Percentiles rank a stretch among this genome's conserved stretches.
Conservation (phyloP, 371 early-diverging fungal species). For the Parasitella parasitica region DNA sequence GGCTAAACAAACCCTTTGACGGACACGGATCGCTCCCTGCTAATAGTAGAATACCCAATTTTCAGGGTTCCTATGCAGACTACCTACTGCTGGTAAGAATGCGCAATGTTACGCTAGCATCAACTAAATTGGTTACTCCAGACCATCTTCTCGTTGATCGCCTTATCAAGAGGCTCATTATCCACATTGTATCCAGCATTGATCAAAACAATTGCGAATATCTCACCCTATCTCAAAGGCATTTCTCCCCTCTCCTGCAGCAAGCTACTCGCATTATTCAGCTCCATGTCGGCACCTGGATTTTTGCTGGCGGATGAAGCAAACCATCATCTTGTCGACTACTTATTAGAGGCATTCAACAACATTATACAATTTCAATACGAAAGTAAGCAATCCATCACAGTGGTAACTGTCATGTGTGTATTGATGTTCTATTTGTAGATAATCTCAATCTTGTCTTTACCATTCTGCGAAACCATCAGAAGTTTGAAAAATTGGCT, state of each 20-base stretch:
- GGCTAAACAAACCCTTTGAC: slow-evolving; percentile 77
- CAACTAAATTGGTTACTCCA: slow-evolving; percentile 9
- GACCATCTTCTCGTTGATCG: slow-evolving; percentile 74
- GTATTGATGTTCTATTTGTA: neutral
- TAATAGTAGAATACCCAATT: slow-evolving; percentile 68
- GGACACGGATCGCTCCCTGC: slow-evolving; percentile 65
- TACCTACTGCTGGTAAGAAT: slow-evolving; percentile 67
- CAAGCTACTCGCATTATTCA: slow-evolving; percentile 72
- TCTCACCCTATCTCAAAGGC: slow-evolving; percentile 79
- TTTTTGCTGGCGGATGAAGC: slow-evolving; percentile 77
- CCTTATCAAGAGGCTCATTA: slow-evolving; percentile 70
- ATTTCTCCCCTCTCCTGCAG: slow-evolving; percentile 71
- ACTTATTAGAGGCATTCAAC: slow-evolving; percentile 76
- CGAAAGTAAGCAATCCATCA: slow-evolving; percentile 36
- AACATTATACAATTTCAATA: slow-evolving; percentile 83
- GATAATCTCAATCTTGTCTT: slow-evolving; percentile 77
- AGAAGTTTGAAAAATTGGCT: slow-evolving; percentile 65
- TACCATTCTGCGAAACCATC: slow-evolving; percentile 70
- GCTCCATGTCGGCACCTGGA: slow-evolving; percentile 74
- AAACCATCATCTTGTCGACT: slow-evolving; percentile 73
- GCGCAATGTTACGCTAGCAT: neutral
- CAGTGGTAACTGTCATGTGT: neutral
- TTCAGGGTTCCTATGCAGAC: slow-evolving; percentile 83
- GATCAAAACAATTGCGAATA: slow-evolving; percentile 78
- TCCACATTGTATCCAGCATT: slow-evolving; percentile 76